A percentile compares a stretch with the other conserved stretches of the same genome.
Conservation (phyloP, 2,329 filamentous ascomycete genomes). For the Cytospora chrysosperma region DNA sequence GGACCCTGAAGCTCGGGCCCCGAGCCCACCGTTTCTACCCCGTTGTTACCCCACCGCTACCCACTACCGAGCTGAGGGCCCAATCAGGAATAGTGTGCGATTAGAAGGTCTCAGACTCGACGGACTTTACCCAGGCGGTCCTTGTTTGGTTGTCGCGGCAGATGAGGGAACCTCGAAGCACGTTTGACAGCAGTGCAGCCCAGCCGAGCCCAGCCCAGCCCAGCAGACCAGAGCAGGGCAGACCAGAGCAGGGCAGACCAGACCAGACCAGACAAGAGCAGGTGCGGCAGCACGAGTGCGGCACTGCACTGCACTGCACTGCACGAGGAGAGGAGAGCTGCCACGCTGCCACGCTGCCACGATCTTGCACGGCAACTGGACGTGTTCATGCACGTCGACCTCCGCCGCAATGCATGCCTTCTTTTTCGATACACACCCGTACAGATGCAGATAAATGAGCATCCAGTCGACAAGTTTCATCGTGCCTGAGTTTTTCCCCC, state of each 20-base stretch:
- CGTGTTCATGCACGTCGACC: slow-evolving; percentile 16
- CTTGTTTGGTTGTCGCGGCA: neutral
- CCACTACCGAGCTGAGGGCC: slow-evolving; percentile 9
- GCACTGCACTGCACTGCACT: no score
- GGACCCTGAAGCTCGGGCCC: neutral
- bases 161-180: neutral
- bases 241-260: no score
- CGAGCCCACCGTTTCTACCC: neutral
- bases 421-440: slow-evolving; percentile 1
- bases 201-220: no score
- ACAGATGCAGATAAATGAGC: slow-evolving; percentile 2
- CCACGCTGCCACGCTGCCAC: no score
- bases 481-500: neutral
- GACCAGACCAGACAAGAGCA: no score
- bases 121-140: neutral
- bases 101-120: neutral
- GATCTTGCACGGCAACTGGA: neutral
- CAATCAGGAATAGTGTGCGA: slow-evolving; percentile 13
- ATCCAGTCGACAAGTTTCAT: neutral
- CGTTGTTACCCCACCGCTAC: neutral
- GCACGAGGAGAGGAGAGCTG: neutral
- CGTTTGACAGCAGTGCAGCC: neutral
- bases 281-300: no score
- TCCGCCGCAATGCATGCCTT: neutral
- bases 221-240: no score